Percentiles rank a stretch among this genome's conserved stretches.
Conservation (phyloP, 345 rosid species). For the Pseudoturritis turrita region DNA sequence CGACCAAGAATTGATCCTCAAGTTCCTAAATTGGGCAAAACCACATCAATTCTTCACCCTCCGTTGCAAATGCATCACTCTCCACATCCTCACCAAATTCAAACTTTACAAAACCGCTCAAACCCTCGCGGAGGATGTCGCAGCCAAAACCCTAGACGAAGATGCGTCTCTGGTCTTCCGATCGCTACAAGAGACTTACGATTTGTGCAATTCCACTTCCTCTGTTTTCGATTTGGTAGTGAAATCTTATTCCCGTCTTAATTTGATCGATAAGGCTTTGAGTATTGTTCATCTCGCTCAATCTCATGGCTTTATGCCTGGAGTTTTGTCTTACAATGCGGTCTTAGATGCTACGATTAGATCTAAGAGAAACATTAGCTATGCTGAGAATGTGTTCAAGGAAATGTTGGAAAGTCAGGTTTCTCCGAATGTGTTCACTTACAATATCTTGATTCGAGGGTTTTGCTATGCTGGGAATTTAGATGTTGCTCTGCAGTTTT, state of each 20-base stretch:
- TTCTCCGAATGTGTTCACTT: conserved; percentile 81
- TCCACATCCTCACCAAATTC: conserved; percentile 79
- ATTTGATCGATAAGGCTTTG: conserved; percentile 57
- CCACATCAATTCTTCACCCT: conserved; percentile 61
- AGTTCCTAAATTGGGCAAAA: conserved; percentile 66
- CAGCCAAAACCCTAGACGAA: conserved; percentile 31
- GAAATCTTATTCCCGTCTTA: conserved; percentile 63
- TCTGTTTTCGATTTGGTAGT: conserved; percentile 84
- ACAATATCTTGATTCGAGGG: conserved; percentile 77
- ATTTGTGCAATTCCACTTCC: conserved; percentile 59
- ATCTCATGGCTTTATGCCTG: conserved; percentile 78
- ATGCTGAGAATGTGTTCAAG: conserved; percentile 49
- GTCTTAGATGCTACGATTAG: conserved; percentile 68
- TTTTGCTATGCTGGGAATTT: conserved; percentile 68
- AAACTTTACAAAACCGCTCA: conserved; percentile 79
- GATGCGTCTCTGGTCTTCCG: conserved; percentile 52
- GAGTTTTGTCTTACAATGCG: conserved; percentile 83
- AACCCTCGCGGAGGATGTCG: conserved; percentile 62
- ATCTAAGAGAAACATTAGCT: conserved; percentile 42
- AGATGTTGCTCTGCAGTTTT: conserved; percentile 51
- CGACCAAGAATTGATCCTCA: conserved; percentile 50
- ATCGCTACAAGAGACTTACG: conserved; percentile 59
- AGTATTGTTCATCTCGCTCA: conserved; percentile 55
- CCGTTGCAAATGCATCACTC: conserved; percentile 63
- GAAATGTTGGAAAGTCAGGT: conserved; percentile 58